Percentiles rank a stretch among this genome's conserved stretches.
Evolutionary conservation across 257 asterid genomes (phyloP).

Genomic region (Prunella vulgaris): DNA sequence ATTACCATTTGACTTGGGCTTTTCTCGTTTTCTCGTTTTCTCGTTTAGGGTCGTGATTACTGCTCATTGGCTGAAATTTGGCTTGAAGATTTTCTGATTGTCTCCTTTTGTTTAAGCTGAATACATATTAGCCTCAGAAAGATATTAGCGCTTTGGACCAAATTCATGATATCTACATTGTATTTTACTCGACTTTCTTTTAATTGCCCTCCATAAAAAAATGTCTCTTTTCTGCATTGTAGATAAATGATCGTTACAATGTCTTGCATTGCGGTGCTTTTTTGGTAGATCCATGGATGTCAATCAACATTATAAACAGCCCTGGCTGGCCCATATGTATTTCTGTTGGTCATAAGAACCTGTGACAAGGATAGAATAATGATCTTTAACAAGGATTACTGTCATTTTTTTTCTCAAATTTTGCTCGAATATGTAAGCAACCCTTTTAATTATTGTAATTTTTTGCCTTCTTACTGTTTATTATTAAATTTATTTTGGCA

Average conservation of each 20-base stretch:
- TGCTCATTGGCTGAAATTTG: slow-evolving; percentile 38
- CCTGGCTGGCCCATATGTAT: neutral
- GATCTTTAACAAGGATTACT: neutral
- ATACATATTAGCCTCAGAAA: neutral
- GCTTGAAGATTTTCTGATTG: slow-evolving; percentile 37
- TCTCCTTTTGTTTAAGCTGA: neutral
- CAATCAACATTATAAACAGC: neutral
- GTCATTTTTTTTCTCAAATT: neutral
- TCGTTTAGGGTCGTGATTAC: slow-evolving; percentile 49
- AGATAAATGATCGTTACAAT: slow-evolving; percentile 47
- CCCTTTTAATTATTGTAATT: neutral
- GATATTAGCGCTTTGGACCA: neutral
- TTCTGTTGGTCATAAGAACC: neutral
- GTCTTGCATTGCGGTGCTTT: slow-evolving; percentile 42
- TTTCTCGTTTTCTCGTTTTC: slow-evolving; percentile 27
- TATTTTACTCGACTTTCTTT: neutral
- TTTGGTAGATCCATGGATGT: slow-evolving; percentile 26
- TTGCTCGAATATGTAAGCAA: neutral
- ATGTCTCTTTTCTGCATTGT: slow-evolving; percentile 26
- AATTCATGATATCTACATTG: slow-evolving; percentile 9
- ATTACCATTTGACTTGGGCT: slow-evolving; percentile 35
- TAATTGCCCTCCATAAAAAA: slow-evolving; percentile 10
- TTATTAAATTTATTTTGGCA: neutral
- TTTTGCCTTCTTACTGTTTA: neutral
- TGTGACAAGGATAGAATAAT: neutral